Evolutionary conservation across 371 early-diverging fungal species (phyloP), one percentile per base, ranked within the genome.

Genomic region (Mucor indicus): DNA sequence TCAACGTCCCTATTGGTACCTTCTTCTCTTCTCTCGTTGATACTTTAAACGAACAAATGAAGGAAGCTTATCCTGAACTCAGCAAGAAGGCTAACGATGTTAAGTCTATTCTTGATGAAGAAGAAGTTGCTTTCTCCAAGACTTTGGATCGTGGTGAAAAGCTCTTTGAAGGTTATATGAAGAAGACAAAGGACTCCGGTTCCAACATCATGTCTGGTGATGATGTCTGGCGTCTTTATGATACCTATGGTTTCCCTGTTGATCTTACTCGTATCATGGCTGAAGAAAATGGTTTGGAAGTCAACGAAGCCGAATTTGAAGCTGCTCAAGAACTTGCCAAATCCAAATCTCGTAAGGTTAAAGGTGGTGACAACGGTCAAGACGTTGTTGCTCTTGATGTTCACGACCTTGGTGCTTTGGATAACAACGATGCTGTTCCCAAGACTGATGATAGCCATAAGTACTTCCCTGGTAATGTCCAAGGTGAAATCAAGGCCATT

Each of bases 171-270:
- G 81, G 77, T 32, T 88, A 87, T 57, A 71, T 92, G 43, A 71
- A 83, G 32, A 86, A 90, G 69, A 77, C 92, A 51, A 69, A 81
- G 52, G 70, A 81, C 31, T 56, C 81, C 37, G 76, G 76, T 13
- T 48, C 70, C 31, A 82, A 56, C 12, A 66, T 75, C n/a, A 69
- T 98, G 38, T 77, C 83, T 27, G 99, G 98, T 39, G 84, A 84
- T 30, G 93, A 95, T 72, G 98, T 93, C 17, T 99, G 98, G 96
- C 83, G 94, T 20, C 77, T 99, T 60, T 98, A 99, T 62, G 99
- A 99, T 70, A 99, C 99, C 13, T 99, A 93, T 69, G 99, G 99
- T 42, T 99, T 99, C 88, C 99, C 99, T 13, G 91, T 96, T 5
- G 99, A 99, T 75, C 78, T 99, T 49, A 99, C 99, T 7, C 88